Percentiles rank a stretch among this genome's conserved stretches.
phyloP scores from a whole-genome alignment of 1,284 basidiomycete species.

The Pascua sp. region DNA sequence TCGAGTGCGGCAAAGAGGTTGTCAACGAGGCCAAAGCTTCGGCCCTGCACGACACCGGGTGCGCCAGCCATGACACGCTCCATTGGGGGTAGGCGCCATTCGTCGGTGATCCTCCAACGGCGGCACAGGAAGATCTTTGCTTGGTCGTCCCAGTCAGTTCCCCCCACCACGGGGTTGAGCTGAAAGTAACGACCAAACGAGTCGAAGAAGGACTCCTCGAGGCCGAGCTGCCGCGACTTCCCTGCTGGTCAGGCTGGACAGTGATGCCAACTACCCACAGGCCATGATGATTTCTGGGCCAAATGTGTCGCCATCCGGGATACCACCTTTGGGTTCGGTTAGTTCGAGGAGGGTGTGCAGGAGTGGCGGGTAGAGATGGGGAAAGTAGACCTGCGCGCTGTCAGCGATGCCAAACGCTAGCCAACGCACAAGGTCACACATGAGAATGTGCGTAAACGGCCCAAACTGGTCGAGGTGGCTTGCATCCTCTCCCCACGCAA shows the following conservation, averaged over 20 bases:
- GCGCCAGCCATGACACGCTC: slow-evolving; percentile 38
- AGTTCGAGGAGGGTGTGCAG: slow-evolving; percentile 39
- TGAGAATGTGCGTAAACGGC: slow-evolving; percentile 41
- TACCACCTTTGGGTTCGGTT: slow-evolving; percentile 20
- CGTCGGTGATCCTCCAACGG: slow-evolving; percentile 34
- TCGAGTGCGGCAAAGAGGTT: slow-evolving; percentile 38
- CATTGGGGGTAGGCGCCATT: slow-evolving; percentile 35
- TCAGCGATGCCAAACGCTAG: not conserved
- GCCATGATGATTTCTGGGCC: slow-evolving; percentile 45
- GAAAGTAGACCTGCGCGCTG: slow-evolving; percentile 42
- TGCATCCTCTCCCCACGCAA: slow-evolving; percentile 39
- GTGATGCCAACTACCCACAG: slow-evolving; percentile 24
- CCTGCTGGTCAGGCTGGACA: slow-evolving; percentile 22
- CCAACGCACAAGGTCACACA: slow-evolving; percentile 44
- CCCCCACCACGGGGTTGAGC: slow-evolving; percentile 34
- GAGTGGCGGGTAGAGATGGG: slow-evolving; percentile 42
- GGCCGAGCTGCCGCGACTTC: slow-evolving; percentile 38
- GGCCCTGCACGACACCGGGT: slow-evolving; percentile 31
- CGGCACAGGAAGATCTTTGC: slow-evolving; percentile 41
- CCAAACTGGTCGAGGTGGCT: slow-evolving; percentile 13
- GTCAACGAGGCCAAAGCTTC: slow-evolving; percentile 37
- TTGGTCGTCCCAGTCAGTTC: slow-evolving; percentile 18
- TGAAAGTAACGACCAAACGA: slow-evolving; percentile 38
- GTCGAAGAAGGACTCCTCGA: slow-evolving; percentile 48
- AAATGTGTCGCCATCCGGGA: slow-evolving; percentile 13